Conservation (phyloP, 164 flowering plant genomes). For the Aristolochia contorta region DNA sequence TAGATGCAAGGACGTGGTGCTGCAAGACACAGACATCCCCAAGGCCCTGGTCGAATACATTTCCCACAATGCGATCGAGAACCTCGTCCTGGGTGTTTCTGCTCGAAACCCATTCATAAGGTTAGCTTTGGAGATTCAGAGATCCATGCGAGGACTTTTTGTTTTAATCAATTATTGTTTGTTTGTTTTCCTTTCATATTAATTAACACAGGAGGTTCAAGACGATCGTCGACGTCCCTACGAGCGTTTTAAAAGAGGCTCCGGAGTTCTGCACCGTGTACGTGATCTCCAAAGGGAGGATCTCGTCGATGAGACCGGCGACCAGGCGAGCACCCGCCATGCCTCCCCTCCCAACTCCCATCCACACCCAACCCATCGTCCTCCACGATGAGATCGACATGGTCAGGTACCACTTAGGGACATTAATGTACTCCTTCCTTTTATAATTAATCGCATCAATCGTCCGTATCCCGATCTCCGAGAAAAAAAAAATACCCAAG, state of each 20-base stretch:
- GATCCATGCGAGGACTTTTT: no score
- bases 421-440: no score
- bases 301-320: slow-evolving; percentile 41
- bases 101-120: slow-evolving; percentile 39
- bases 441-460: no score
- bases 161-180: no score
- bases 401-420: no score
- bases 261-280: slow-evolving; percentile 76
- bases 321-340: slow-evolving; percentile 38
- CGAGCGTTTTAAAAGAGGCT: slow-evolving; percentile 39
- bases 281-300: slow-evolving; percentile 57
- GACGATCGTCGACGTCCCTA: slow-evolving; percentile 28
- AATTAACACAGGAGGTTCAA: slow-evolving; percentile 57
- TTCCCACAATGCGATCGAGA: slow-evolving; percentile 44
- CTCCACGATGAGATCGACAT: not conserved
- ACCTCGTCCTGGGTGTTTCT: slow-evolving; percentile 51
- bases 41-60: slow-evolving; percentile 59
- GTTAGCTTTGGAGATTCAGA: no score
- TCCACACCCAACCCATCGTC: slow-evolving; percentile 13
- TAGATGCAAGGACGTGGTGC: slow-evolving; percentile 43
- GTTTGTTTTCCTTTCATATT: no score
- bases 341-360: slow-evolving; percentile 20
- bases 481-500: no score
- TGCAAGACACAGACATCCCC: slow-evolving; percentile 43
- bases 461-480: no score